Base-by-base conservation (phyloP, 1,284 basidiomycete genomes). In the Papiliotrema flavescens region DNA sequence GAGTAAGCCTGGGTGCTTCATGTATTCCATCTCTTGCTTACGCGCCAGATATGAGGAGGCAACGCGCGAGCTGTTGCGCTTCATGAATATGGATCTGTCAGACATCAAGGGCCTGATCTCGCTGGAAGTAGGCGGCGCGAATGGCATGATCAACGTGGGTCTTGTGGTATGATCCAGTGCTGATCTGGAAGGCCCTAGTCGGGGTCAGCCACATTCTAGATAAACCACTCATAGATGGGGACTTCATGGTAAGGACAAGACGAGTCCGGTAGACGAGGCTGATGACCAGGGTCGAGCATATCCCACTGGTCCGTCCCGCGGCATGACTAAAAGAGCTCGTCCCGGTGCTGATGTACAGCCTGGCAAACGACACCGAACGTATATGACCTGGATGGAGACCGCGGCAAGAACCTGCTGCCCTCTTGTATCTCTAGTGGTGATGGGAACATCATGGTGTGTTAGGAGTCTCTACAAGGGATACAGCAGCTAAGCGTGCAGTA, bases 141-240 rank as follows among this genome's bases (percentile, higher is more conserved):
- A 84, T 59, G 83, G 83, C 36, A 78, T 84, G 61, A 77, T 83
- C 69, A 78, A 79, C 15, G 78, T 83, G 22, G 19, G 46, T 22
- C 9, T 36, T n/a, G 28, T 28, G 14, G 8, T 4, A 13, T 19
- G 4, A 22, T 26, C 22, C 41, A 19, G 17, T 32, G 3, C 37
- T 15, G 32, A 53, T 28, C n/a, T 43, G 69, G 70, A 5, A 32
- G 28, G 28, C 28, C 11, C 28, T 81, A 19, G 75, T 79, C 44
- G 79, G 80, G 1, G 74, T 76, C 5, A 56, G 45, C 46, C 41
- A 39, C 2, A 48, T 63, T 40, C 53, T 73, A 14, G 65, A 72
- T 47, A 54, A 78, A 20, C 79, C 79, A 14, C 68, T 78, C 14
- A 59, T 80, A 22, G 80, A 81, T 54, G 79, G 75, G 35, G 83